Conservation (phyloP, 2,329 filamentous ascomycete species). For the Phialemoniopsis sp. region DNA sequence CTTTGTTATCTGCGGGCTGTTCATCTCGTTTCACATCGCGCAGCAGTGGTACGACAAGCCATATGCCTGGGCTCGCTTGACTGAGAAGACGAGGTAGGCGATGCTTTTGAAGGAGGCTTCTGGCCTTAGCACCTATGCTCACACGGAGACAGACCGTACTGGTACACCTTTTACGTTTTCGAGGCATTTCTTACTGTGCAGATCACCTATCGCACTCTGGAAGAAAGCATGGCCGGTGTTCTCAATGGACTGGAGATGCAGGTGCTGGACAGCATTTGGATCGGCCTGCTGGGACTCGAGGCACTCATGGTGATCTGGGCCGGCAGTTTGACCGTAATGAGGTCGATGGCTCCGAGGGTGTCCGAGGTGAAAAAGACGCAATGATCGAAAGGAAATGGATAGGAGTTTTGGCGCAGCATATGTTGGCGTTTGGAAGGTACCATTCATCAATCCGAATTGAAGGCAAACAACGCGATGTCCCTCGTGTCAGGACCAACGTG, state of each 20-base stretch:
- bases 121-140: background rate
- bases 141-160: constrained; percentile 9
- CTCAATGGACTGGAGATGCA: constrained; percentile 19
- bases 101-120: background rate
- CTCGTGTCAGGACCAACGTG: too few species aligned
- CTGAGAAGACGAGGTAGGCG: constrained; percentile 8
- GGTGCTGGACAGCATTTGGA: constrained; percentile 22
- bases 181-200: constrained; percentile 13
- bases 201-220: constrained; percentile 9
- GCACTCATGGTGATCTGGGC: constrained; percentile 17
- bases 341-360: background rate
- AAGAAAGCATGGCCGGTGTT: constrained; percentile 9
- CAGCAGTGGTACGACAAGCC: constrained; percentile 10
- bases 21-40: constrained; percentile 10
- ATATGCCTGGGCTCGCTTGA: constrained; percentile 9
- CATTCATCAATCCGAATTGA: too few species aligned
- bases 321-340: constrained; percentile 6
- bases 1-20: constrained; percentile 11
- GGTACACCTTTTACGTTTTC: constrained; percentile 14
- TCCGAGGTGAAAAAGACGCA: too few species aligned
- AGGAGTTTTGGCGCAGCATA: too few species aligned
- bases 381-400: too few species aligned
- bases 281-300: constrained; percentile 19
- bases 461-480: too few species aligned
- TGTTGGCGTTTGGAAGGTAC: too few species aligned